These are phyloP conservation scores for Rhodosporidiobolus odoratus DNA, from an alignment of 768 basidiomycete species.

Conservation along the genomic window DNA sequence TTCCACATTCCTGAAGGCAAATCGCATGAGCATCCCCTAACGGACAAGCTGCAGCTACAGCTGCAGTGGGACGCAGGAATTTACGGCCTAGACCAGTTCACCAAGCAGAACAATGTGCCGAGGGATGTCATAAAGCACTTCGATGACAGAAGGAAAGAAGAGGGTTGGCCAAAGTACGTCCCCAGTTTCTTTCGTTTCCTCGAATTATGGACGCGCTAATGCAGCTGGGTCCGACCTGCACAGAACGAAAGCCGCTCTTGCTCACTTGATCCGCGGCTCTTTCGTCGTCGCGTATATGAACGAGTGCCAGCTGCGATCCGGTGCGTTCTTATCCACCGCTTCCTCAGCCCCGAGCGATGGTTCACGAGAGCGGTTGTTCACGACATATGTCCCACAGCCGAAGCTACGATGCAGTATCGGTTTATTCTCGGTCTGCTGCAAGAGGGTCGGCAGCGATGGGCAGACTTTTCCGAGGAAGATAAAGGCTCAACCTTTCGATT, in stretches of 20 bases:
- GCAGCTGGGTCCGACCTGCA: background rate
- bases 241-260: background rate
- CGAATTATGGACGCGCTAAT: background rate
- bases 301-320: conserved; percentile 4
- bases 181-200: background rate
- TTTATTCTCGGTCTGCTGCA: conserved; percentile 14
- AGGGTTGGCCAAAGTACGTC: conserved; percentile 19
- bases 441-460: conserved; percentile 11
- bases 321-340: background rate
- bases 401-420: conserved; percentile 14
- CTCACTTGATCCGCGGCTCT: conserved; percentile 16
- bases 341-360: background rate
- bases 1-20: conserved; percentile 19
- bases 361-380: background rate
- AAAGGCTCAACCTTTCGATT: conserved; percentile 17
- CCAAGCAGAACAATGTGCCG: conserved; percentile 4
- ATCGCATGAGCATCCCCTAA: conserved; percentile 7
- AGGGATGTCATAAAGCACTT: conserved; percentile 1
- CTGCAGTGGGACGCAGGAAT: conserved; percentile 11
- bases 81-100: background rate
- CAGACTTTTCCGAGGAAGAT: conserved; percentile 11
- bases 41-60: conserved; percentile 16
- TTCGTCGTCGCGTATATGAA: conserved; percentile 21
- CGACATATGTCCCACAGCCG: background rate
- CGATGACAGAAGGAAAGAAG: background rate